These are phyloP conservation scores for Colletotrichum caudatum DNA, from an alignment of 2,329 filamentous ascomycete genomes.

Conservation along the genomic window DNA sequence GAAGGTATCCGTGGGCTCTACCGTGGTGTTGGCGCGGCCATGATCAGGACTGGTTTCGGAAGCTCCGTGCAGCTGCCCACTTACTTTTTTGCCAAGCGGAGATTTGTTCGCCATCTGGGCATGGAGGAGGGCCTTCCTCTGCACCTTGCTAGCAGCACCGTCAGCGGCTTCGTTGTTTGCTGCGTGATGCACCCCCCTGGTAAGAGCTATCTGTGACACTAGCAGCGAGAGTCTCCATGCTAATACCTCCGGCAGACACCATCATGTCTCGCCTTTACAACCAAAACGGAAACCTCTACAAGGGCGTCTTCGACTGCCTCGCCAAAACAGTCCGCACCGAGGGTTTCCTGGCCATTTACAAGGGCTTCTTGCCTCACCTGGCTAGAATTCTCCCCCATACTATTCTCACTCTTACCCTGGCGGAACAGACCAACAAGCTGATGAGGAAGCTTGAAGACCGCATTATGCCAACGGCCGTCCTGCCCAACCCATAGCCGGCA, in stretches of 20 bases:
- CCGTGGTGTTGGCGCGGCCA: slow-evolving; percentile 89
- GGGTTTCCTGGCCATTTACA: slow-evolving; percentile 93
- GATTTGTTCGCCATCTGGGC: slow-evolving; percentile 82
- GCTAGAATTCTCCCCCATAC: slow-evolving; percentile 96
- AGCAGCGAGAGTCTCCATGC: background rate
- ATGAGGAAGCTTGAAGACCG: slow-evolving; percentile 80
- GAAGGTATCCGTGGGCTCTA: slow-evolving; percentile 89
- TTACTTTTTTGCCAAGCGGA: slow-evolving; percentile 96
- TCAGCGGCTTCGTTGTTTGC: slow-evolving; percentile 95
- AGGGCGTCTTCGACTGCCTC: slow-evolving; percentile 90
- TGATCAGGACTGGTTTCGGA: slow-evolving; percentile 95
- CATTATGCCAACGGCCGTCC: slow-evolving; percentile 59
- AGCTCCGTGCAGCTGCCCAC: slow-evolving; percentile 96
- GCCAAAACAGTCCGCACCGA: slow-evolving; percentile 92
- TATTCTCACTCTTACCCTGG: slow-evolving; percentile 90
- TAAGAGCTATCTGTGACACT: slow-evolving; percentile 54
- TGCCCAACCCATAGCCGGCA: slow-evolving; percentile 47
- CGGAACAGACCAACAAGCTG: slow-evolving; percentile 96
- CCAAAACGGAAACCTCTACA: slow-evolving; percentile 97
- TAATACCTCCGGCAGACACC: slow-evolving; percentile 71
- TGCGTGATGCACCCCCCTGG: slow-evolving; percentile 97
- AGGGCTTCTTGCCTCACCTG: slow-evolving; percentile 95
- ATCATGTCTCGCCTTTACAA: slow-evolving; percentile 99
- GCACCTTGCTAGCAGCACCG: slow-evolving; percentile 88
- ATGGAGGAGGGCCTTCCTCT: slow-evolving; percentile 92